A percentile compares a stretch with the other conserved stretches of the same genome.
Conservation (phyloP, 495 filamentous ascomycete genomes). For the Penicillium silybi region DNA sequence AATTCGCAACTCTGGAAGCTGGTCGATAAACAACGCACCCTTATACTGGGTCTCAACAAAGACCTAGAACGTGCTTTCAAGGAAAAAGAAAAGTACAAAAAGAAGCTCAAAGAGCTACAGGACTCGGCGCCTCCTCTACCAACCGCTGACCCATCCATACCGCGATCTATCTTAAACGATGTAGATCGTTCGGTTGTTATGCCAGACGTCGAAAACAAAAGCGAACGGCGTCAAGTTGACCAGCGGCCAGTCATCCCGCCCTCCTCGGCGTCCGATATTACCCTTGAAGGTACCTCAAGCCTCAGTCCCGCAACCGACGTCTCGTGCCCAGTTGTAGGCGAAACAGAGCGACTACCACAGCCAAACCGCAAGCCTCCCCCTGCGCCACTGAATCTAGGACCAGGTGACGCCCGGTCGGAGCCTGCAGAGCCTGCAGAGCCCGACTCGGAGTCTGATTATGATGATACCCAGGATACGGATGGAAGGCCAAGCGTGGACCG, state of each 20-base stretch:
- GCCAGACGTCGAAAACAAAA: neutral
- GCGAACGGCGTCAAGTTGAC: neutral
- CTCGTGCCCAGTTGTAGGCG: constrained; percentile 12
- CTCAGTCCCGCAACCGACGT: constrained; percentile 17
- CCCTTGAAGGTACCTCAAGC: constrained; percentile 7
- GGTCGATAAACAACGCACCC: constrained; percentile 91
- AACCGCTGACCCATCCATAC: constrained; percentile 17
- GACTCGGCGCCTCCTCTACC: constrained; percentile 48
- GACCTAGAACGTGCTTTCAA: constrained; percentile 88
- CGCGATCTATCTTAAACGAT: constrained; percentile 2
- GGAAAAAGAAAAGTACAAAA: constrained; percentile 91
- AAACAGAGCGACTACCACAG: constrained; percentile 37
- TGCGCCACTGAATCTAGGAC: constrained; percentile 71
- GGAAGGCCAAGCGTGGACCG: constrained; percentile 58
- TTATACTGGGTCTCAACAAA: constrained; percentile 92
- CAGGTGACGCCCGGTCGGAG: constrained; percentile 37
- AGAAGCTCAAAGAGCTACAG: constrained; percentile 78
- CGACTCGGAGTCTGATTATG: constrained; percentile 79
- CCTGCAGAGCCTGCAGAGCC: constrained; percentile 45
- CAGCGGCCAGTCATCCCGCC: constrained; percentile 6
- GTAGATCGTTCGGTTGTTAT: neutral
- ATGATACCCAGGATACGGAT: constrained; percentile 66
- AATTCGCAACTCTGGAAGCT: constrained; percentile 92
- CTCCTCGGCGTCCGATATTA: constrained; percentile 1
- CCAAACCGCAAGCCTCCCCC: constrained; percentile 77